Base-by-base conservation (phyloP, 306 rosid species). In the Pyrus pyrifolia region DNA sequence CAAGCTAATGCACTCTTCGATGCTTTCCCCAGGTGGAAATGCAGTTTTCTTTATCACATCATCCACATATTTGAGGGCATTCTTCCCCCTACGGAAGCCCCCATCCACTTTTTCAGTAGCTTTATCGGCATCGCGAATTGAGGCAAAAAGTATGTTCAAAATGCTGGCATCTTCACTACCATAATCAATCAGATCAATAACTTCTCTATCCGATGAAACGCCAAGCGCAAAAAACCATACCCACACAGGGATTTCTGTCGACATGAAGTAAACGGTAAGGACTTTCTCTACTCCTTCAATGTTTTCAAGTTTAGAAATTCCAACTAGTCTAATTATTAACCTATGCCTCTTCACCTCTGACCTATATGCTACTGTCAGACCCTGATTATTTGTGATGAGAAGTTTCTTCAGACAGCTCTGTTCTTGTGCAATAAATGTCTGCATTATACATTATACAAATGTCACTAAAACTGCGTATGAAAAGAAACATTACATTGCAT, bases 351-450 rank as follows among this genome's bases (percentile, higher is more conserved):
- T 96, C 70, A 82, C 76, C 69, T 81, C 90, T 11, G 98, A 92
- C 83, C 84, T 90, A 88, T 79, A 87, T 31, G 87, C 83, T 69
- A 96, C 89, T 60, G 89, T 80, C 90, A 90, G 87, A 59, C 77
- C 83, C 52, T 86, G 99, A 82, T 7, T 67, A 80, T 81, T 87
- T 23, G 87, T 11, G 72, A 93, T 83, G 91, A 96, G 90, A 52
- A 92, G 97, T 82, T 92, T 89, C 88, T 79, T 96, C 45, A 82
- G 35, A 82, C 86, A 84, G 12, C 88, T 75, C 73, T 93, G 98
- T 86, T 96, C 98, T 80, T 96, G 99, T 11, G 98, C 98, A 71
- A 96, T 87, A 85, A 96, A 92, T 68, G 90, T 83, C 99, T 96
- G 91, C 84, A 86, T 82, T 65, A 76, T 22, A 33, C 70, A 83